phyloP scores from a whole-genome alignment of 2,329 filamentous ascomycete genomes.

The Fusarium sororula region DNA sequence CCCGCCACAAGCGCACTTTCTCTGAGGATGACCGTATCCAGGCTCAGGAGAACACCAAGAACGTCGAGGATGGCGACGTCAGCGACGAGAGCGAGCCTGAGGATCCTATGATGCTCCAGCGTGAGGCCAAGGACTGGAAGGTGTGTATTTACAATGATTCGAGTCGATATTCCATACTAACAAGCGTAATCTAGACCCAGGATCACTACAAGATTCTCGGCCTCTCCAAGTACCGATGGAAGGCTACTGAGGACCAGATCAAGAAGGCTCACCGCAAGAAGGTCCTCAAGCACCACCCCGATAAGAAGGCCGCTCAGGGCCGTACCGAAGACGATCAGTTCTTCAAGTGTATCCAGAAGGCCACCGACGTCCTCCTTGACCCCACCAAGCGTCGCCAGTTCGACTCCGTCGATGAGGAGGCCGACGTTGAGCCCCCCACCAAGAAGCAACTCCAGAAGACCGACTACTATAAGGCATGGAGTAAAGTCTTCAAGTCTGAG shows the following conservation, averaged over 20 bases:
- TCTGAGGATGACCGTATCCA: constrained; percentile 98
- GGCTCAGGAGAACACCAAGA: constrained; percentile 93
- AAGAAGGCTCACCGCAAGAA: constrained; percentile 99
- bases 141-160: constrained; percentile 55
- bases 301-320: constrained; percentile 96
- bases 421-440: constrained; percentile 88
- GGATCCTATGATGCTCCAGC: constrained; percentile 88
- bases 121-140: constrained; percentile 99
- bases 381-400: constrained; percentile 93
- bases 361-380: constrained; percentile 91
- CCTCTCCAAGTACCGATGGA: constrained; percentile 89
- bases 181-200: constrained; percentile 69
- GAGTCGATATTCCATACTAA: background rate
- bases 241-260: constrained; percentile 96
- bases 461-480: constrained; percentile 97
- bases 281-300: constrained; percentile 97
- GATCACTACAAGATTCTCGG: constrained; percentile 98
- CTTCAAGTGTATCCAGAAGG: constrained; percentile 99
- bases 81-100: constrained; percentile 94
- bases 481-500: constrained; percentile 88
- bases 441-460: constrained; percentile 90
- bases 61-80: constrained; percentile 89
- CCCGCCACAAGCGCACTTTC: constrained; percentile 96
- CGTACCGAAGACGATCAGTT: constrained; percentile 93
- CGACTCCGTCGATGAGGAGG: constrained; percentile 94